These are phyloP conservation scores for Macaranga tanarius DNA, from an alignment of 441 rosid genomes.

Conservation along the genomic window DNA sequence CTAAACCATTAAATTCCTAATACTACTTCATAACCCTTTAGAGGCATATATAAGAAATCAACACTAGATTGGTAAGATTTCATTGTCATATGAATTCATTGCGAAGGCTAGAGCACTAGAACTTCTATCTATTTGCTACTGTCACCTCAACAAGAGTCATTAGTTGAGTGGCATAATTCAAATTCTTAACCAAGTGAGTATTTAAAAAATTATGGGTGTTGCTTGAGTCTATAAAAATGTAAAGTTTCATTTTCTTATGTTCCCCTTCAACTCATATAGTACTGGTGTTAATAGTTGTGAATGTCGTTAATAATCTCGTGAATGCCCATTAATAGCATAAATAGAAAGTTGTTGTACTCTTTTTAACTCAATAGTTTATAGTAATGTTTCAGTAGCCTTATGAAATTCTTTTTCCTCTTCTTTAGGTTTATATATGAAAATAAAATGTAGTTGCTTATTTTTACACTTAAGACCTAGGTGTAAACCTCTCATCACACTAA, in stretches of 20 bases:
- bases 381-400: too few relatives aligned
- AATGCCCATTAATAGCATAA: neutral
- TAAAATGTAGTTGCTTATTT: neutral
- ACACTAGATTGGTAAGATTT: neutral
- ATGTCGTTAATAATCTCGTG: too few relatives aligned
- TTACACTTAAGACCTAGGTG: neutral
- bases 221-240: too few relatives aligned
- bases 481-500: neutral
- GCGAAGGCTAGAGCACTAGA: too few relatives aligned
- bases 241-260: too few relatives aligned
- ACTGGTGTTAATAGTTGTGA: neutral
- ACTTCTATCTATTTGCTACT: too few relatives aligned
- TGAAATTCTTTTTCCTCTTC: neutral
- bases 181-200: too few relatives aligned
- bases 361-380: neutral
- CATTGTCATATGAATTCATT: neutral
- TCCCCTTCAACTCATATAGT: too few relatives aligned
- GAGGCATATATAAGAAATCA: neutral
- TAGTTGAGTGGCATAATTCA: too few relatives aligned
- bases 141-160: too few relatives aligned
- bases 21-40: neutral
- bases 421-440: neutral
- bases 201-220: too few relatives aligned
- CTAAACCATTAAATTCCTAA: neutral
- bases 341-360: neutral